These are phyloP conservation scores for Nakaseomyces kungkrabaensis DNA, from an alignment of 1,139 yeast species.

Conservation along the genomic window DNA sequence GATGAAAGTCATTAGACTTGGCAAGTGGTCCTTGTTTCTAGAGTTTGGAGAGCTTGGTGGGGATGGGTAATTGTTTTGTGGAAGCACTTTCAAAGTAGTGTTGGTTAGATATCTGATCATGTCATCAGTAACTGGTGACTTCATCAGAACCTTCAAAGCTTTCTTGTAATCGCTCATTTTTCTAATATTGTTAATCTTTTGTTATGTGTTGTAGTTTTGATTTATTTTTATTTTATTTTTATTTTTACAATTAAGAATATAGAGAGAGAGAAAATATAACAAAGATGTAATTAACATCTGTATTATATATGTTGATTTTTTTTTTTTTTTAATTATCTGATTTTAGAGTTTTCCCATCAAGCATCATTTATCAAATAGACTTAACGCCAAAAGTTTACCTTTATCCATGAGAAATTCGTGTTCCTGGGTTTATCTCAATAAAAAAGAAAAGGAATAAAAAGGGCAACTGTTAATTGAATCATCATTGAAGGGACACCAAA, in stretches of 20 bases:
- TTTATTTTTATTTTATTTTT: background rate
- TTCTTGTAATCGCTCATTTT: conserved; percentile 22
- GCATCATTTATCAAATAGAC: too few relatives aligned
- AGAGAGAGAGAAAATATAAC: too few relatives aligned
- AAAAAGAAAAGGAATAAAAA: too few relatives aligned
- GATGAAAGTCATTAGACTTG: conserved; percentile 67
- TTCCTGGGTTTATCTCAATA: too few relatives aligned
- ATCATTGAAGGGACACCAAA: too few relatives aligned
- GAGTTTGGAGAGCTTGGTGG: conserved; percentile 12
- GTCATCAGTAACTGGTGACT: conserved; percentile 29
- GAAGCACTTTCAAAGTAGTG: conserved; percentile 25
- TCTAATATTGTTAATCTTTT: background rate
- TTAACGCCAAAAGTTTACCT: too few relatives aligned
- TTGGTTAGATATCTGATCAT: conserved; percentile 26
- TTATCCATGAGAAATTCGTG: too few relatives aligned
- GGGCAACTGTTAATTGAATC: too few relatives aligned
- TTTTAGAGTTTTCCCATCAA: too few relatives aligned
- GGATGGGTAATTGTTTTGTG: conserved; percentile 14
- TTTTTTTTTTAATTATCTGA: background rate
- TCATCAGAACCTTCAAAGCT: conserved; percentile 25
- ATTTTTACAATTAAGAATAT: too few relatives aligned
- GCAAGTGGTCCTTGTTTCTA: conserved; percentile 30
- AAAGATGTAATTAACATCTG: background rate
- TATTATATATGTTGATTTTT: background rate
- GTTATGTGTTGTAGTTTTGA: background rate